Conservation (phyloP, 768 basidiomycete genomes). For the Trametes cinnabarina region DNA sequence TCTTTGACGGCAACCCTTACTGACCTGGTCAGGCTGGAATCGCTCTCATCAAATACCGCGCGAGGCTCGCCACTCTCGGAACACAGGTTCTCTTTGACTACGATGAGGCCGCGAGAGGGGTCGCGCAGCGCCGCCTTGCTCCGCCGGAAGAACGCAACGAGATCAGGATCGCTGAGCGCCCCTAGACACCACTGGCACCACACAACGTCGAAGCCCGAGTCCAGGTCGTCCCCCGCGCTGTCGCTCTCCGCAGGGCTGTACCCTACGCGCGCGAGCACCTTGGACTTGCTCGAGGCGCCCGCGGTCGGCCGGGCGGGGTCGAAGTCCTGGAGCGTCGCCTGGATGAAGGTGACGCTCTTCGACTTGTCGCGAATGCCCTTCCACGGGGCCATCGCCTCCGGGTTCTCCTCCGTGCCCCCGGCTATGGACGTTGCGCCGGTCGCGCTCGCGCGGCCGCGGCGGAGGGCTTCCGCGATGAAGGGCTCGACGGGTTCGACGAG, state of each 20-base stretch:
- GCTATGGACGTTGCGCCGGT: constrained; percentile 20
- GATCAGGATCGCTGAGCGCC: constrained; percentile 74
- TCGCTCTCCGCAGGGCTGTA: constrained; percentile 44
- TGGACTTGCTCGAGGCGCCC: constrained; percentile 29
- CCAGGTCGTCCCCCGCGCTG: constrained; percentile 42
- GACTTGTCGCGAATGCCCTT: constrained; percentile 58
- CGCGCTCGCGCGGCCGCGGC: constrained; percentile 33
- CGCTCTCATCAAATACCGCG: constrained; percentile 74
- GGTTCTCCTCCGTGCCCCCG: constrained; percentile 2
- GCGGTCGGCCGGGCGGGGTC: constrained; percentile 58
- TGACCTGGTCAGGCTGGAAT: constrained; percentile 89
- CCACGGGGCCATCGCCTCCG: constrained; percentile 44
- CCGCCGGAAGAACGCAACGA: constrained; percentile 72
- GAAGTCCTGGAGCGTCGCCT: constrained; percentile 76
- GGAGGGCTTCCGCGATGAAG: constrained; percentile 74
- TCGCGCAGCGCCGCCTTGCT: constrained; percentile 59
- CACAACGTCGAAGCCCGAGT: constrained; percentile 78
- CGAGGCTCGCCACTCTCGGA: constrained; percentile 47
- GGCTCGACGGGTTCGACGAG: constrained; percentile 83
- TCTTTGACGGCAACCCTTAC: constrained; percentile 4
- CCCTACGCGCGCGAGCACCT: constrained; percentile 66
- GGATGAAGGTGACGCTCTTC: constrained; percentile 78
- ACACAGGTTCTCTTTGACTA: constrained; percentile 93
- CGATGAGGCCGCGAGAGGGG: constrained; percentile 54
- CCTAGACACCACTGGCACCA: constrained; percentile 99